phyloP scores from a whole-genome alignment of 2,329 filamentous ascomycete genomes.

The Paramyrothecium roridum region DNA sequence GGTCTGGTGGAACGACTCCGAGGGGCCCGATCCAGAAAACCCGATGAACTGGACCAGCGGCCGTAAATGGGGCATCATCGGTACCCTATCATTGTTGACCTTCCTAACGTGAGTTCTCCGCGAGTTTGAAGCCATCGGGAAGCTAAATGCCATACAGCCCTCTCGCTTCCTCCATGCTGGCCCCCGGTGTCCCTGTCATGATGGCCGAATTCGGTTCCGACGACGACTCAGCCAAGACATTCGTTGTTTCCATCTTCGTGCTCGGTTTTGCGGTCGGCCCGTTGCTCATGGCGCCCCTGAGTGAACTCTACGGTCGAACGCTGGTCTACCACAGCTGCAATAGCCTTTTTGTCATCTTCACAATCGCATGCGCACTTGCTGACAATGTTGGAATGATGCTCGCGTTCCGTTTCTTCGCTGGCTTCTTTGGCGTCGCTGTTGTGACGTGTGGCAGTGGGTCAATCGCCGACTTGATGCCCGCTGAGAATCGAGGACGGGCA shows the following conservation, averaged over 20 bases:
- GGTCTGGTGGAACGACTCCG: conserved; percentile 10
- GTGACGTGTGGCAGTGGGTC: conserved; percentile 64
- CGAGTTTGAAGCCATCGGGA: neutral
- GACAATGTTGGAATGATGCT: conserved; percentile 33
- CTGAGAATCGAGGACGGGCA: conserved; percentile 55
- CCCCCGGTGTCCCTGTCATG: conserved; percentile 57
- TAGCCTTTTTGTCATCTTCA: conserved; percentile 32
- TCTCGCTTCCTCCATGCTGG: conserved; percentile 51
- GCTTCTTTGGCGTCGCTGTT: conserved; percentile 56
- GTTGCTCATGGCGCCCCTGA: conserved; percentile 42
- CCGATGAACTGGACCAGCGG: conserved; percentile 64
- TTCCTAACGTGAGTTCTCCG: conserved; percentile 27
- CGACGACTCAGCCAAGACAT: conserved; percentile 20
- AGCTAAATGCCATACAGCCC: conserved; percentile 37
- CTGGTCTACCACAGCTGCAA: conserved; percentile 40
- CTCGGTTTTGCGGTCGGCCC: conserved; percentile 50
- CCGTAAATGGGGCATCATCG: conserved; percentile 61
- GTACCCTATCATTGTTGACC: conserved; percentile 31
- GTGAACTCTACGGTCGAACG: conserved; percentile 45
- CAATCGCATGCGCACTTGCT: conserved; percentile 34
- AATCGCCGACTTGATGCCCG: conserved; percentile 56
- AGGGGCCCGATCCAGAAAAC: conserved; percentile 56
- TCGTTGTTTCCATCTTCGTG: conserved; percentile 40
- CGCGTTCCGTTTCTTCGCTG: conserved; percentile 57
- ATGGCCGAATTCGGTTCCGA: conserved; percentile 48